Percentiles rank a stretch among this genome's conserved stretches.
phyloP scores from a whole-genome alignment of 129 eudicot genomes.

The Arctium minus region DNA sequence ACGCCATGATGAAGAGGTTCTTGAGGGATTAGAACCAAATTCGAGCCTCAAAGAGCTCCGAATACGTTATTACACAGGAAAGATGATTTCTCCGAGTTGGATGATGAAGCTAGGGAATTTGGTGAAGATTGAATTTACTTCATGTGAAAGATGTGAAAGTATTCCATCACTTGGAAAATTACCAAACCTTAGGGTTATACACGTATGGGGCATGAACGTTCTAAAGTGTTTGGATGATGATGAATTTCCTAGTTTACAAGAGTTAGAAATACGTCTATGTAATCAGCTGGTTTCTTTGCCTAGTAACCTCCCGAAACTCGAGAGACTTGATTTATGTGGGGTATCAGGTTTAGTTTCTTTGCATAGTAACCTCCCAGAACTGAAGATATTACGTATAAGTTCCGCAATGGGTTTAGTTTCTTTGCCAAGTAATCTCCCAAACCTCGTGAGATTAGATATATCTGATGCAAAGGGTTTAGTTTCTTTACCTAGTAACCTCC shows the following conservation, averaged over 20 bases:
- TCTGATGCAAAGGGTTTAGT: too few relatives aligned
- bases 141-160: neutral
- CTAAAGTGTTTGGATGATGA: constrained; percentile 1
- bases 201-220: neutral
- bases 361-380: too few relatives aligned
- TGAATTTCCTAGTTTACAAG: neutral
- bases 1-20: constrained; percentile 1
- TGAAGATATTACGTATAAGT: too few relatives aligned
- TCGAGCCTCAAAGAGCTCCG: neutral
- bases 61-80: neutral
- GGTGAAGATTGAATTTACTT: neutral
- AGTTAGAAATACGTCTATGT: neutral
- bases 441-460: too few relatives aligned
- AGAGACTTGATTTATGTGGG: too few relatives aligned
- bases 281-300: neutral
- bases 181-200: constrained; percentile 4
- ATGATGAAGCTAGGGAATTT: neutral
- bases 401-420: too few relatives aligned
- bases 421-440: too few relatives aligned
- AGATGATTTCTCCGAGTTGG: constrained; percentile 2
- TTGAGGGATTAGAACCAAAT: constrained; percentile 22
- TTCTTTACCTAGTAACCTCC: too few relatives aligned
- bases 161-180: constrained; percentile 14
- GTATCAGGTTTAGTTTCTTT: too few relatives aligned
- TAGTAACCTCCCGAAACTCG: neutral